phyloP scores from a whole-genome alignment of 345 rosid species.

The Capsella bursapastoris region DNA sequence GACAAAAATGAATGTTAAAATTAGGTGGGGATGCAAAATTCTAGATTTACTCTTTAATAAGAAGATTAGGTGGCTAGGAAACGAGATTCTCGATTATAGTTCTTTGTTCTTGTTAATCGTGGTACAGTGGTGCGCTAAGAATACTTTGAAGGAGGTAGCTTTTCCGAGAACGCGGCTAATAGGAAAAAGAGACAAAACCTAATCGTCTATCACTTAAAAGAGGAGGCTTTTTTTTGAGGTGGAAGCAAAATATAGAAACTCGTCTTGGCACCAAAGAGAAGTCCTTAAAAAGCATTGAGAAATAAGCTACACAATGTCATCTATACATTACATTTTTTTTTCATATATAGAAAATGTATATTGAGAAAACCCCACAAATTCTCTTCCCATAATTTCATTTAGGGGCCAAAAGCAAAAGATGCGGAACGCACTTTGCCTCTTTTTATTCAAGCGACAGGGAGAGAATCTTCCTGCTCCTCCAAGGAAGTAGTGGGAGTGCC shows the following conservation, averaged over 20 bases:
- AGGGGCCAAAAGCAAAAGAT: conserved; percentile 34
- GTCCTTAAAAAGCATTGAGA: conserved; percentile 39
- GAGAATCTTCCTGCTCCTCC: conserved; percentile 57
- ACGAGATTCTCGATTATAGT: too few species aligned
- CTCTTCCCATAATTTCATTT: conserved; percentile 35
- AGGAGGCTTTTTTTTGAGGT: background rate
- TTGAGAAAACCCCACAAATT: conserved; percentile 27
- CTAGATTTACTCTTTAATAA: too few species aligned
- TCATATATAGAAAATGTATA: conserved; percentile 29
- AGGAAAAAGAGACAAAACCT: too few species aligned
- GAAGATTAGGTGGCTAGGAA: too few species aligned
- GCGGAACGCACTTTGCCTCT: conserved; percentile 5
- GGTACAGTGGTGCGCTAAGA: too few species aligned
- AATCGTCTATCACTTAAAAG: too few species aligned
- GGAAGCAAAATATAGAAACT: background rate
- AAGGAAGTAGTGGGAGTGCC: conserved; percentile 66
- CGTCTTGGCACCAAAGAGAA: conserved; percentile 16
- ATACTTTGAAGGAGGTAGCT: too few species aligned
- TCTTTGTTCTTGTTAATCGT: too few species aligned
- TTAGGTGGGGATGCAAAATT: too few species aligned
- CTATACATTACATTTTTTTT: conserved; percentile 44
- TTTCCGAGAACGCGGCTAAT: too few species aligned
- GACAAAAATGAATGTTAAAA: too few species aligned
- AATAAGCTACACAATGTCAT: conserved; percentile 42
- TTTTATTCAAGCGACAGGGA: conserved; percentile 55